Evolutionary conservation across 768 basidiomycete genomes (phyloP).

Genomic region (Leccinum imitatum): DNA sequence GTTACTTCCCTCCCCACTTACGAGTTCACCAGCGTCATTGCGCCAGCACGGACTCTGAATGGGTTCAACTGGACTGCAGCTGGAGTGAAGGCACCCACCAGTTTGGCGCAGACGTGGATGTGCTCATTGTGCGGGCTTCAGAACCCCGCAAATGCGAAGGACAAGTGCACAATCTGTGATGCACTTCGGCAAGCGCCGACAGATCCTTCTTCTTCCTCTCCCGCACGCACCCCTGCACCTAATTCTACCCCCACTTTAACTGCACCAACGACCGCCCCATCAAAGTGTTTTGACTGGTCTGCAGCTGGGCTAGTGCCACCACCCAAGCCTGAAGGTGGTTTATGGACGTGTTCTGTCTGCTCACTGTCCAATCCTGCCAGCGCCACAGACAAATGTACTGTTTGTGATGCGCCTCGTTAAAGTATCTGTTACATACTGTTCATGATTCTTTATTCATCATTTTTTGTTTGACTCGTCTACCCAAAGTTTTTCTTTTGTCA

Average conservation of each 20-base stretch:
- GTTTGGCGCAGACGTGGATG: constrained; percentile 44
- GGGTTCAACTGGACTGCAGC: constrained; percentile 65
- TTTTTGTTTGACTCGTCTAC: constrained; percentile 1
- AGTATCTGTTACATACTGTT: constrained; percentile 11
- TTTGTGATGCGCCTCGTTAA: constrained; percentile 48
- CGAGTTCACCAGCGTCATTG: constrained; percentile 29
- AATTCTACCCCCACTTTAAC: neutral
- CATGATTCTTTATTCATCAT: constrained; percentile 16
- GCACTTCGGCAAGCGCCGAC: constrained; percentile 30
- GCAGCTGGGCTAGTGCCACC: constrained; percentile 37
- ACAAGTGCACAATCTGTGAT: constrained; percentile 49
- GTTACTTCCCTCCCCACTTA: constrained; percentile 47
- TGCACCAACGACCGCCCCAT: constrained; percentile 6
- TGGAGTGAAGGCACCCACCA: constrained; percentile 48
- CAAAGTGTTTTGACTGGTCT: constrained; percentile 38
- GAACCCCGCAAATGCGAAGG: constrained; percentile 37
- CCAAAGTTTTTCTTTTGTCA: neutral
- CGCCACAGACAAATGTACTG: constrained; percentile 45
- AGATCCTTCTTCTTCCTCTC: constrained; percentile 14
- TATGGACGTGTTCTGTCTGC: constrained; percentile 44
- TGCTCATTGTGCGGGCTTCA: constrained; percentile 52
- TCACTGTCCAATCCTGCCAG: constrained; percentile 45
- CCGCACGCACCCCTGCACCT: neutral
- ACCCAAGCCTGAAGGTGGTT: constrained; percentile 20
- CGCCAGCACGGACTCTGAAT: constrained; percentile 27